Evolutionary conservation across 202 grass and related monocot species (phyloP), one percentile per base, ranked within the genome.

Genomic region (Saccharum hybrid): DNA sequence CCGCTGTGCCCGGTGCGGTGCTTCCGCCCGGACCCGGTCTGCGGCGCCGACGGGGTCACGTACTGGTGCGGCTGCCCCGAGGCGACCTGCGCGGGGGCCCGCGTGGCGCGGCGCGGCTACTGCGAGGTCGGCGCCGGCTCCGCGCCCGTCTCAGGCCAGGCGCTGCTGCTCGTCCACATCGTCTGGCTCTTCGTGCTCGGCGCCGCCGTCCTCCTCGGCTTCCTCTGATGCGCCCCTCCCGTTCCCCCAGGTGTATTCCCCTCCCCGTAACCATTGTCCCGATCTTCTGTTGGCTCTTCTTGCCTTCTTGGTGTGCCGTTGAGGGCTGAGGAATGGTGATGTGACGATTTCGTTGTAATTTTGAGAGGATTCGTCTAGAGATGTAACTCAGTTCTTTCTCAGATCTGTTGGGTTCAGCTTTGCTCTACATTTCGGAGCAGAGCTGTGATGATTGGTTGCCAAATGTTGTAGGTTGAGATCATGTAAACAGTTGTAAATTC

Each of bases 151-250:
- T 93, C 90, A 1, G 93, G 93, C 0, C 93, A 96, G 86, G 90
- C 93, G 46, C 85, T 96, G 31, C 86, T 93, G 82, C 93, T 96
- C 71, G 86, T 96, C 22, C 93, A 96, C 86, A 93, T 96, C 77
- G 90, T 96, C 74, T 96, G 93, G 93, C 93, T 96, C 64, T 89
- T 96, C 78, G 93, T 96, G 45, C 90, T 96, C 39, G 90, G 93
- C 72, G 89, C 87, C 30, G 88, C 88, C n/a, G 90, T 96, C 72
- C 93, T 96, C 28, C 77, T 96, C 60, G 93, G 93, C 81, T 96
- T 96, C 80, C 86, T 96, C 68, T 96, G 86, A 91, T 66, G 64
- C 18, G 14, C 40, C 15, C 7, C 8, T 3, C 4, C 28, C 66
- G 12, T 3, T 62, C 37, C 77, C 16, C 42, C 67, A 75, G 56